Conservation (phyloP, 768 basidiomycete species). For the Pisolithus marmoratus region DNA sequence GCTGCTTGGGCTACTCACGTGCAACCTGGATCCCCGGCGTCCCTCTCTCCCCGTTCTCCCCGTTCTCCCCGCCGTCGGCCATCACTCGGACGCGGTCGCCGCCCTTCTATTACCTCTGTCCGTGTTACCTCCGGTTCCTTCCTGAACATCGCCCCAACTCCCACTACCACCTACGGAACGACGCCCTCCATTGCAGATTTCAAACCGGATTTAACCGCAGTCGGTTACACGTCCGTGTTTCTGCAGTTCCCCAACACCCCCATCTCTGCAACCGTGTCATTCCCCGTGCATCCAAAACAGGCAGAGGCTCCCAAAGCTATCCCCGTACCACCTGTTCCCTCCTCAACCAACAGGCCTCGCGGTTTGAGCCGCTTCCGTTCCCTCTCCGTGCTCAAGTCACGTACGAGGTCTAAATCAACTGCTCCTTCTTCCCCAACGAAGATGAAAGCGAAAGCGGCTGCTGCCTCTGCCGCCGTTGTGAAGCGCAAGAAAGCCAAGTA, state of each 20-base stretch:
- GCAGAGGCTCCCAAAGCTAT: conserved; percentile 8
- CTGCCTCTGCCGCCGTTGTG: conserved; percentile 29
- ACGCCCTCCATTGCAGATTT: conserved; percentile 45
- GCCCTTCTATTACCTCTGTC: conserved; percentile 34
- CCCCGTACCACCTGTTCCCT: conserved; percentile 11
- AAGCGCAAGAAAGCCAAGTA: conserved; percentile 53
- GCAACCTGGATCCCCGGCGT: conserved; percentile 61
- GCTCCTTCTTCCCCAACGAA: conserved; percentile 22
- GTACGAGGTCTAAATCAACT: conserved; percentile 33
- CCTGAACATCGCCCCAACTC: conserved; percentile 37
- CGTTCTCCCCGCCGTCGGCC: conserved; percentile 30
- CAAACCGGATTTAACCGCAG: conserved; percentile 47
- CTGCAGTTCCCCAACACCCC: conserved; percentile 53
- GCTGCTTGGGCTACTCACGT: conserved; percentile 59
- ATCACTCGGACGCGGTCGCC: conserved; percentile 25
- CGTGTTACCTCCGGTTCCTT: conserved; percentile 43
- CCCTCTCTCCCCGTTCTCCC: conserved; percentile 35
- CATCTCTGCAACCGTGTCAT: conserved; percentile 14
- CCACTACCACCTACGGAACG: conserved; percentile 25
- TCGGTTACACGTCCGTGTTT: conserved; percentile 66
- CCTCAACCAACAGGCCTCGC: conserved; percentile 16
- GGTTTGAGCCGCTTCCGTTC: conserved; percentile 45
- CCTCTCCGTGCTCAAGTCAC: conserved; percentile 42
- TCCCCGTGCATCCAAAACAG: conserved; percentile 7
- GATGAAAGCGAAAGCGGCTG: conserved; percentile 15